These are phyloP conservation scores for Ottelia alismoides DNA, from an alignment of 106 monocot genomes.

Conservation along the genomic window DNA sequence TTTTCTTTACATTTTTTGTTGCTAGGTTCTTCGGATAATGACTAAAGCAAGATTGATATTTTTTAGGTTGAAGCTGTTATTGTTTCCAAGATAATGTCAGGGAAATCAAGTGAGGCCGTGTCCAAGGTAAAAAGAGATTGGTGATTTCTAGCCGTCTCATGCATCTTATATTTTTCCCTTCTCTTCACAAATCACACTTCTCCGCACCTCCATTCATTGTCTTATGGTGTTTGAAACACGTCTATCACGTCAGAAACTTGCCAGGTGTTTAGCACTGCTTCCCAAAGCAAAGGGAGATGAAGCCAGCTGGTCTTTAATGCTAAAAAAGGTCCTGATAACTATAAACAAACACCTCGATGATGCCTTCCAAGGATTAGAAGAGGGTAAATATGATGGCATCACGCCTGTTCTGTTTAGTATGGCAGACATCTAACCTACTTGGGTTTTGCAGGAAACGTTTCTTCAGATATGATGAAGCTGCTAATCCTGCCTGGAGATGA, in stretches of 20 bases:
- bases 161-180: neutral
- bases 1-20: no score
- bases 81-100: slow-evolving; percentile 50
- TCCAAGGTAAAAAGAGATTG: slow-evolving; percentile 37
- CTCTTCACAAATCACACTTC: neutral
- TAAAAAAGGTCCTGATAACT: slow-evolving; percentile 57
- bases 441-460: slow-evolving; percentile 38
- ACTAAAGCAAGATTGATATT: no score
- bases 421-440: neutral
- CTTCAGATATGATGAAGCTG: slow-evolving; percentile 36
- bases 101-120: slow-evolving; percentile 24
- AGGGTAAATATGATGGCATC: slow-evolving; percentile 29
- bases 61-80: slow-evolving; percentile 62
- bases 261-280: slow-evolving; percentile 47
- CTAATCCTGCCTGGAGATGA: slow-evolving; percentile 74
- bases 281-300: slow-evolving; percentile 58
- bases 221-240: no score
- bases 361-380: slow-evolving; percentile 75
- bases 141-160: neutral
- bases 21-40: no score
- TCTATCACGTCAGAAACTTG: slow-evolving; percentile 35
- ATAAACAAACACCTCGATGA: slow-evolving; percentile 51
- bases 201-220: no score
- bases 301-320: slow-evolving; percentile 57
- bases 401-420: neutral